phyloP scores from a whole-genome alignment of 805 yeast genomes.

The Metschnikowia kofuensis region DNA sequence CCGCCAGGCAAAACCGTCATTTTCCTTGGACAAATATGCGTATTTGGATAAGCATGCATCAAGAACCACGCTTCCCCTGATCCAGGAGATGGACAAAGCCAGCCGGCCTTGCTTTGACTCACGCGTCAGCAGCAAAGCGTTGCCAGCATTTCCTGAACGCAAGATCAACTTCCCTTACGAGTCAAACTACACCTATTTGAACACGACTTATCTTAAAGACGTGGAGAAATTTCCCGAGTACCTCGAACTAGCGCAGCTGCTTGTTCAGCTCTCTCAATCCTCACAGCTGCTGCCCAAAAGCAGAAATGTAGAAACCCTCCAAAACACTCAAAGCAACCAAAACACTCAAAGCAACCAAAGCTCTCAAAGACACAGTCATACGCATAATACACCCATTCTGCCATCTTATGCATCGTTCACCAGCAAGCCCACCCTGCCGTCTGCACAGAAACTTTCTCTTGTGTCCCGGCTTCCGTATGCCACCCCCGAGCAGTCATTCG shows the following conservation, averaged over 20 bases:
- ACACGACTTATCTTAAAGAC: conserved; percentile 47
- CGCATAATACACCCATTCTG: no score
- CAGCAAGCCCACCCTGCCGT: background rate
- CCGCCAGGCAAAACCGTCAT: conserved; percentile 21
- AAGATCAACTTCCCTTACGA: conserved; percentile 52
- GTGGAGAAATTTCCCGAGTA: conserved; percentile 48
- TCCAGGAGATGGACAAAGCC: conserved; percentile 9
- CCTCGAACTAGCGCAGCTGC: conserved; percentile 44
- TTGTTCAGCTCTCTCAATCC: conserved; percentile 32
- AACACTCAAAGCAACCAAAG: background rate
- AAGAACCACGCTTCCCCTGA: conserved; percentile 10
- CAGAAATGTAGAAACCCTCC: background rate
- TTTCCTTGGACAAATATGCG: conserved; percentile 5
- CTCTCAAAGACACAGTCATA: background rate
- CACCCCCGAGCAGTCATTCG: conserved; percentile 2
- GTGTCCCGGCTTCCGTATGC: background rate
- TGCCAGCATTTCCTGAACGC: conserved; percentile 23
- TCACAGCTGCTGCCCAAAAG: background rate
- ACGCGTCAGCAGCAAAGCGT: conserved; percentile 29
- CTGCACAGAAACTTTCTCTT: background rate
- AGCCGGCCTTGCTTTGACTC: conserved; percentile 38
- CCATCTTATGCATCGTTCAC: background rate
- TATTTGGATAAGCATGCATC: conserved; percentile 1
- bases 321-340: no score
- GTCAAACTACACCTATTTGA: conserved; percentile 49